Conservation (phyloP, 78 protist genomes). For the Guillardia theta region DNA sequence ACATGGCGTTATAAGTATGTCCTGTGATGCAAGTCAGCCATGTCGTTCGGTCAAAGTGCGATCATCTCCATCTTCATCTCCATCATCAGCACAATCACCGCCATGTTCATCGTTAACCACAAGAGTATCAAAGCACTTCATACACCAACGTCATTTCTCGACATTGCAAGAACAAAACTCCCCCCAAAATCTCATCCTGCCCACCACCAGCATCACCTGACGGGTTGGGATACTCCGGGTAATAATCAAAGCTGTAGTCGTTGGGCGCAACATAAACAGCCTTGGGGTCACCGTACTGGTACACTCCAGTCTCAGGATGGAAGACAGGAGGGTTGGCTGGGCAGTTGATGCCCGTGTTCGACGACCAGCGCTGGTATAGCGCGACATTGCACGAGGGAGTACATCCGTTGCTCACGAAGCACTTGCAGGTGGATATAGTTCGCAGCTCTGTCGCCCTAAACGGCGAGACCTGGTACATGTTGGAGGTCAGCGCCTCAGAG, state of each 20-base stretch:
- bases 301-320: neutral
- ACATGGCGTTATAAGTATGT: neutral
- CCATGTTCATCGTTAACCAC: neutral
- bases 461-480: neutral
- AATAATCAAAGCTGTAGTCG: neutral
- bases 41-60: too few relatives aligned
- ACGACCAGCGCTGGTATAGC: neutral
- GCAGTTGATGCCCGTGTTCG: constrained; percentile 29
- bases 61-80: neutral
- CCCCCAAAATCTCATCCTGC: too few relatives aligned
- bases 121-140: neutral
- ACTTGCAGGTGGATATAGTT: neutral
- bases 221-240: constrained; percentile 22
- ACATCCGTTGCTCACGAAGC: constrained; percentile 27
- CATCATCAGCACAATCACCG: neutral
- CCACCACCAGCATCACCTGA: too few relatives aligned
- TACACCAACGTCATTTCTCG: too few relatives aligned
- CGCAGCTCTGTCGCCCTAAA: neutral
- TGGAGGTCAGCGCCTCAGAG: neutral
- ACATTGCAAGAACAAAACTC: too few relatives aligned
- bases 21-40: too few relatives aligned
- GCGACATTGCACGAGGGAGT: constrained; percentile 20
- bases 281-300: constrained; percentile 12
- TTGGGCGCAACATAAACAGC: neutral
- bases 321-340: neutral